Percentiles rank a stretch among this genome's conserved stretches.
These are phyloP conservation scores for Aquilaria yunnanensis DNA, from an alignment of 345 rosid genomes.

Conservation along the genomic window DNA sequence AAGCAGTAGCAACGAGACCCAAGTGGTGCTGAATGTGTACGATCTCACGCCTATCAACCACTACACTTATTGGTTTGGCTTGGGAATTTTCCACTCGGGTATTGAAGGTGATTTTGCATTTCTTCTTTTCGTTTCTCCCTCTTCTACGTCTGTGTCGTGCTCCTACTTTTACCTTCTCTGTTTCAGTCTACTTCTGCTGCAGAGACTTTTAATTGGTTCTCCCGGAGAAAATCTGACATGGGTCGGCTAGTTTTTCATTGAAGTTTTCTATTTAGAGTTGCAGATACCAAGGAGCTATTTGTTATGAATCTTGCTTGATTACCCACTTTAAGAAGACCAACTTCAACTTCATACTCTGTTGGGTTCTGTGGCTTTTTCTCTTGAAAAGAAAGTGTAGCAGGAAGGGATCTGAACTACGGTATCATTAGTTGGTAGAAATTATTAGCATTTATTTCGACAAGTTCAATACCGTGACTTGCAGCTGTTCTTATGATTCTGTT, in stretches of 20 bases:
- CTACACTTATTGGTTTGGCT: slow-evolving; percentile 81
- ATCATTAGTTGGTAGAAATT: too few relatives aligned
- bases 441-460: too few relatives aligned
- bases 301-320: too few relatives aligned
- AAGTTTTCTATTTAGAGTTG: neutral
- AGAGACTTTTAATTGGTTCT: neutral
- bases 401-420: too few relatives aligned
- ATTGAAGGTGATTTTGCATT: slow-evolving; percentile 49
- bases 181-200: neutral
- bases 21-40: slow-evolving; percentile 66
- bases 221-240: slow-evolving; percentile 1
- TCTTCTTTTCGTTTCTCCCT: neutral
- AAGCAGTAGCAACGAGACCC: slow-evolving; percentile 18
- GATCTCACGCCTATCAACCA: slow-evolving; percentile 81
- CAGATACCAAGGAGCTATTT: too few relatives aligned
- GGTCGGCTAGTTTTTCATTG: neutral
- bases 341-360: too few relatives aligned
- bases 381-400: too few relatives aligned
- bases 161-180: neutral
- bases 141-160: neutral
- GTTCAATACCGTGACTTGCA: too few relatives aligned
- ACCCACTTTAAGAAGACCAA: too few relatives aligned
- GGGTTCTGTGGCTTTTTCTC: too few relatives aligned
- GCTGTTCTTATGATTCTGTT: too few relatives aligned
- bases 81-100: slow-evolving; percentile 93